Percentiles rank a stretch among this genome's conserved stretches.
phyloP scores from a whole-genome alignment of 2,329 filamentous ascomycete species.

The Dothistroma pini region DNA sequence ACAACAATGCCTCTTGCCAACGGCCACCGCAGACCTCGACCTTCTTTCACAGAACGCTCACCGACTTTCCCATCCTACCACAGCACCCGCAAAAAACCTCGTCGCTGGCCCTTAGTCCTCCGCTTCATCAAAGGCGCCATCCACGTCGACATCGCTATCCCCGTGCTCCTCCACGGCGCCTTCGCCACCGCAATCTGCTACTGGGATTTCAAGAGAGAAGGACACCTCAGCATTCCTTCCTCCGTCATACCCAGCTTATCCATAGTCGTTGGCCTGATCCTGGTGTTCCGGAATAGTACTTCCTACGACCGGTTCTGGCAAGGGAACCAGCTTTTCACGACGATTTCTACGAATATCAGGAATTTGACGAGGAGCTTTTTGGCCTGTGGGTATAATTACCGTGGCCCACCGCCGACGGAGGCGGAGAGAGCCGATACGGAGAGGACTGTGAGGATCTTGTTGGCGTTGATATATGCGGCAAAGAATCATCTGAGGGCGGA shows the following conservation, averaged over 20 bases:
- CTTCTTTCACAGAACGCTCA: slow-evolving; percentile 12
- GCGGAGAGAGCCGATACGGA: slow-evolving; percentile 56
- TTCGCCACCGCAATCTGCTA: slow-evolving; percentile 59
- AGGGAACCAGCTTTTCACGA: slow-evolving; percentile 48
- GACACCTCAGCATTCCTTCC: slow-evolving; percentile 53
- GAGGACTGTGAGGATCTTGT: slow-evolving; percentile 54
- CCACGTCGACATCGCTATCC: slow-evolving; percentile 55
- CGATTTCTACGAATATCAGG: slow-evolving; percentile 55
- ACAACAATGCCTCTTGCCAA: slow-evolving; percentile 3
- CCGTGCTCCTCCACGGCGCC: slow-evolving; percentile 55
- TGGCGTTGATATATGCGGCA: slow-evolving; percentile 60
- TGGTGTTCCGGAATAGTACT: slow-evolving; percentile 64
- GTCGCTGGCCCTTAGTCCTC: slow-evolving; percentile 60
- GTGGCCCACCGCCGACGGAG: slow-evolving; percentile 33
- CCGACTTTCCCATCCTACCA: slow-evolving; percentile 46
- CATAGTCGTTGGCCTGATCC: slow-evolving; percentile 64
- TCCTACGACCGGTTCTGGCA: slow-evolving; percentile 63
- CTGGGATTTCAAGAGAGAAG: slow-evolving; percentile 45
- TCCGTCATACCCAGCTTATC: slow-evolving; percentile 61
- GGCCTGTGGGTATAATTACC: slow-evolving; percentile 40
- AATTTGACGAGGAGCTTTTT: slow-evolving; percentile 58
- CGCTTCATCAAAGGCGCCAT: slow-evolving; percentile 63
- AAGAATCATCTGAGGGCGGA: slow-evolving; percentile 63
- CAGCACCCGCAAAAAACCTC: slow-evolving; percentile 45
- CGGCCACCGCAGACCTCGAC: slow-evolving; percentile 1